These are phyloP conservation scores for Phaeosphaeria sp. DNA, from an alignment of 2,329 filamentous ascomycete species.

Conservation along the genomic window DNA sequence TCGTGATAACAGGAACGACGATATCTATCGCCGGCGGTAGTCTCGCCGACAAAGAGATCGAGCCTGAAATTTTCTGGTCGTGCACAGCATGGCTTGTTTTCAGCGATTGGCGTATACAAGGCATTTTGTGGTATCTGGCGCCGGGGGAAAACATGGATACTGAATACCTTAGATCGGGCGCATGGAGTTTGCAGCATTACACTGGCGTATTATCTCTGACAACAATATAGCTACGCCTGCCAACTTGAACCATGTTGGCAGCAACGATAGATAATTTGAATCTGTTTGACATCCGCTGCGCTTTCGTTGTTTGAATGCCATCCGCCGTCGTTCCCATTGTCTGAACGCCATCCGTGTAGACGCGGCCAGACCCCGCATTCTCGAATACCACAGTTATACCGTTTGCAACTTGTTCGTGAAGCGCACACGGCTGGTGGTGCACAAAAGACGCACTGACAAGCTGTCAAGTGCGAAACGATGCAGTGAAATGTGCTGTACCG, in stretches of 20 bases:
- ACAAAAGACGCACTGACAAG: slow-evolving; percentile 3
- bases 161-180: slow-evolving; percentile 1
- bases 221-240: slow-evolving; percentile 1
- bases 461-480: slow-evolving; percentile 7
- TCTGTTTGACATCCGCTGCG: too few species aligned
- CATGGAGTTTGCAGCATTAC: slow-evolving; percentile 6
- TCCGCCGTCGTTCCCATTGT: too few species aligned
- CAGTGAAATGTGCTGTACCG: slow-evolving; percentile 3
- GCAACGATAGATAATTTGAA: not conserved
- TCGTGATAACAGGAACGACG: slow-evolving; percentile 31
- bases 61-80: not conserved
- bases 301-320: too few species aligned
- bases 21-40: slow-evolving; percentile 38
- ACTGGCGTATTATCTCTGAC: not conserved
- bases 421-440: not conserved
- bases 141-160: not conserved
- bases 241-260: not conserved
- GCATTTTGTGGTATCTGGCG: not conserved
- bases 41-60: not conserved
- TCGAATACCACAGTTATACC: too few species aligned
- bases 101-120: not conserved
- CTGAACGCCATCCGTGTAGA: too few species aligned
- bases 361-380: too few species aligned
- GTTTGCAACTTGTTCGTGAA: too few species aligned
- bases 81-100: not conserved